Base-by-base conservation (phyloP, 352 stramenopile species). In the Phytophthora quininea region DNA sequence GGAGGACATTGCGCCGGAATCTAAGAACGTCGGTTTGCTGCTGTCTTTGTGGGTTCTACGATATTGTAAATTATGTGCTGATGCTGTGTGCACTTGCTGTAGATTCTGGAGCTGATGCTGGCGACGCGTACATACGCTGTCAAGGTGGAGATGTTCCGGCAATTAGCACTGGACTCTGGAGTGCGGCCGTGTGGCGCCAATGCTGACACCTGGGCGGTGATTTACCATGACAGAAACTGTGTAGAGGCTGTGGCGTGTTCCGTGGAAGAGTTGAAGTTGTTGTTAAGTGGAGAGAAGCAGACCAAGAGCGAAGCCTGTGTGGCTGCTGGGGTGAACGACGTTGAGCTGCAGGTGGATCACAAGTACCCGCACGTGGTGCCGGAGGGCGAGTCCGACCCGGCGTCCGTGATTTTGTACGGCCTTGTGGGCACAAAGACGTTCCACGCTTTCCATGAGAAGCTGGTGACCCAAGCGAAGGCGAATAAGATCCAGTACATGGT, bases 381-480 rank as follows among this genome's bases (percentile, higher is more conserved):
- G 31, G 67, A 55, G 27, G 45, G 29, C 0, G 59, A 60, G 14
- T 62, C 54, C 11, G 64, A 50, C 40, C 33, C 52, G 1, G 64
- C 74, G 40, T 94, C 89, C 12, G 83, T 74, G 30, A 91, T 97
- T 61, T 47, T 97, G n/a, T 97, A 97, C 59, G 89, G 88, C n/a
- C 77, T 84, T 7, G 55, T 97, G 40, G 88, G 85, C 15, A 92
- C 82, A 8, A 55, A 76, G 4, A 61, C 68, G 58, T 93, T 97
- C 50, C 82, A 86, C 56, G 53, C 43, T 40, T 96, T 97, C 57
- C 90, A 97, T 49, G 15, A 61, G 9, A 76, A 76, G 46, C 66
- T 97, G 7, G 74, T 81, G n/a, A 64, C 67, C n/a, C 61, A 84
- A 43, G 88, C 89, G 4, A 74, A 86, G 62, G 54, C 64, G 12